Percentiles rank a stretch among this genome's conserved stretches.
Evolutionary conservation across 768 basidiomycete genomes (phyloP).

Genomic region (Dentipellis sp.): DNA sequence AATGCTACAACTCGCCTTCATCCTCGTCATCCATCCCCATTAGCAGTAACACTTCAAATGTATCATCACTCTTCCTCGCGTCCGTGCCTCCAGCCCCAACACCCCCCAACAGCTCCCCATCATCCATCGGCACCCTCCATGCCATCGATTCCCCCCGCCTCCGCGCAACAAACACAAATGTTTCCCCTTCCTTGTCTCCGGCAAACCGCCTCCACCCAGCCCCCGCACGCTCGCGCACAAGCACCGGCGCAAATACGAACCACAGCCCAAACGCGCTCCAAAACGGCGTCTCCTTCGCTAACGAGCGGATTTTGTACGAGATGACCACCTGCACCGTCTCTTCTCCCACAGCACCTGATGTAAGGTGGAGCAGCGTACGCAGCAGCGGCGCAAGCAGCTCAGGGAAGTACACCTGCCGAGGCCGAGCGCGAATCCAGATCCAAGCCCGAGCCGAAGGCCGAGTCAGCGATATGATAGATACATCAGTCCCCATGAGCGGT

Average conservation of each 20-base stretch:
- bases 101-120: conserved; percentile 49
- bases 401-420: conserved; percentile 71
- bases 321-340: conserved; percentile 39
- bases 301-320: conserved; percentile 70
- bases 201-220: conserved; percentile 15
- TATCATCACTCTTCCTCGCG: conserved; percentile 48
- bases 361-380: conserved; percentile 63
- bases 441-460: too few relatives aligned
- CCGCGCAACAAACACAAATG: conserved; percentile 53
- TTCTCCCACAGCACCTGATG: conserved; percentile 18
- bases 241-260: conserved; percentile 57
- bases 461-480: too few relatives aligned
- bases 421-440: too few relatives aligned
- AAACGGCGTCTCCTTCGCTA: conserved; percentile 64
- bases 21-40: conserved; percentile 26
- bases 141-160: conserved; percentile 47
- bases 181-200: conserved; percentile 15
- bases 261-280: conserved; percentile 77
- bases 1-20: neutral
- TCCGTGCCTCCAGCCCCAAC: conserved; percentile 39
- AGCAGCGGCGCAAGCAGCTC: conserved; percentile 72
- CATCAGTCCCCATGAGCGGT: too few relatives aligned
- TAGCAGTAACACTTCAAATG: conserved; percentile 58
- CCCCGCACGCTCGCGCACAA: conserved; percentile 20
- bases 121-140: conserved; percentile 44